Evolutionary conservation across 441 rosid genomes (phyloP).

Genomic region (Lepidium campestre): DNA sequence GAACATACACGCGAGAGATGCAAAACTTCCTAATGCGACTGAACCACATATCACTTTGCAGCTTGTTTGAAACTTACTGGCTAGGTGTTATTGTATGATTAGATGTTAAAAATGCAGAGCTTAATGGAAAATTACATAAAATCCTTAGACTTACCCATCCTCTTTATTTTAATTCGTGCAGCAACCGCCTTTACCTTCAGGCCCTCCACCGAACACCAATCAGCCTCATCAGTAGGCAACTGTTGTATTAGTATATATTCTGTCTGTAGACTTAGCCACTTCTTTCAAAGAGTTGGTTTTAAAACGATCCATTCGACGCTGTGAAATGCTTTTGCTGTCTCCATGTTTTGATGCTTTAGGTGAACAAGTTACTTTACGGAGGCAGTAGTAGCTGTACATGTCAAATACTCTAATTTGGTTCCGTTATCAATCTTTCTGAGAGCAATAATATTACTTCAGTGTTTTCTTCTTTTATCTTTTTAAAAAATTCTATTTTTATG

Average conservation of each 20-base stretch:
- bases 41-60: background rate
- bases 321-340: conserved; percentile 2
- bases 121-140: background rate
- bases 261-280: conserved; percentile 10
- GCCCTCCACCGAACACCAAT: conserved; percentile 25
- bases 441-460: background rate
- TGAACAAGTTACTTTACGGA: background rate
- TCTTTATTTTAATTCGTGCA: background rate
- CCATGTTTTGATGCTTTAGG: background rate
- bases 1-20: background rate
- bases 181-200: conserved; percentile 23
- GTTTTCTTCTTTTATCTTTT: background rate
- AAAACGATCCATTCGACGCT: background rate
- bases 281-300: conserved; percentile 1
- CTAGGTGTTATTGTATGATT: background rate
- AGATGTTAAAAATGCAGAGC: background rate
- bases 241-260: conserved; percentile 7
- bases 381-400: background rate
- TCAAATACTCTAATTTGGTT: conserved; percentile 1
- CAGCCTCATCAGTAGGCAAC: conserved; percentile 26
- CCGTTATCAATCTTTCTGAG: background rate
- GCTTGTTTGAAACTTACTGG: background rate
- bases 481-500: background rate
- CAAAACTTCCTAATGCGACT: background rate
- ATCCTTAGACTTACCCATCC: background rate